phyloP scores from a whole-genome alignment of 495 filamentous ascomycete genomes.

The Aspergillus asperescens region DNA sequence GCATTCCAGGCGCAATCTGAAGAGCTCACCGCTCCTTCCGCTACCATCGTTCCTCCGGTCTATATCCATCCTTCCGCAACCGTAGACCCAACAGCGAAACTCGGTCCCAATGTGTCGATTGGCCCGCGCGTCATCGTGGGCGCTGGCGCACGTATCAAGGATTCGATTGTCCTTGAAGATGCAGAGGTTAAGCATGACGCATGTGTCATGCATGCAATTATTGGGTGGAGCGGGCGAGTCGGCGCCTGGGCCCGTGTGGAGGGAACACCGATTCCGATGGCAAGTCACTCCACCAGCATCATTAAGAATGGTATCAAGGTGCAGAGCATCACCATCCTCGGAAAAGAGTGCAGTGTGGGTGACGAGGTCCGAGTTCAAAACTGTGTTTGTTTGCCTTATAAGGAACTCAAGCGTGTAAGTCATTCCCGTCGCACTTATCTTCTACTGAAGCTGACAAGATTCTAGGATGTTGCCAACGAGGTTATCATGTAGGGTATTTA shows the following conservation, averaged over 20 bases:
- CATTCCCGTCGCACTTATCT: background rate
- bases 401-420: slow-evolving; percentile 96
- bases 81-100: slow-evolving; percentile 92
- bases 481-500: slow-evolving; percentile 76
- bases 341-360: slow-evolving; percentile 91
- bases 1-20: slow-evolving; percentile 78
- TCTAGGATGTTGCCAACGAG: slow-evolving; percentile 83
- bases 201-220: slow-evolving; percentile 92
- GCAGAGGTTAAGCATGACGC: slow-evolving; percentile 96
- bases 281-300: slow-evolving; percentile 88
- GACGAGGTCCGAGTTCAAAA: slow-evolving; percentile 98
- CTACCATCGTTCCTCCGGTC: slow-evolving; percentile 88
- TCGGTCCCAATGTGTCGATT: slow-evolving; percentile 95
- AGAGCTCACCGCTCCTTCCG: slow-evolving; percentile 78
- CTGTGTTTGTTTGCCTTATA: slow-evolving; percentile 95
- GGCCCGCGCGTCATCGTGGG: slow-evolving; percentile 81
- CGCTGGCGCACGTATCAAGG: slow-evolving; percentile 87
- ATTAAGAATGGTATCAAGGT: slow-evolving; percentile 98
- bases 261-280: slow-evolving; percentile 84
- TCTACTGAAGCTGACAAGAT: slow-evolving; percentile 30
- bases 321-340: slow-evolving; percentile 95
- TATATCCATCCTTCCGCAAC: slow-evolving; percentile 94
- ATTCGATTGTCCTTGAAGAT: slow-evolving; percentile 93
- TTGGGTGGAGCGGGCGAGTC: slow-evolving; percentile 94
- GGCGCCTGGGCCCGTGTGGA: slow-evolving; percentile 98